Conservation (phyloP, 495 filamentous ascomycete species). For the Aspergillus sclerotioniger region DNA sequence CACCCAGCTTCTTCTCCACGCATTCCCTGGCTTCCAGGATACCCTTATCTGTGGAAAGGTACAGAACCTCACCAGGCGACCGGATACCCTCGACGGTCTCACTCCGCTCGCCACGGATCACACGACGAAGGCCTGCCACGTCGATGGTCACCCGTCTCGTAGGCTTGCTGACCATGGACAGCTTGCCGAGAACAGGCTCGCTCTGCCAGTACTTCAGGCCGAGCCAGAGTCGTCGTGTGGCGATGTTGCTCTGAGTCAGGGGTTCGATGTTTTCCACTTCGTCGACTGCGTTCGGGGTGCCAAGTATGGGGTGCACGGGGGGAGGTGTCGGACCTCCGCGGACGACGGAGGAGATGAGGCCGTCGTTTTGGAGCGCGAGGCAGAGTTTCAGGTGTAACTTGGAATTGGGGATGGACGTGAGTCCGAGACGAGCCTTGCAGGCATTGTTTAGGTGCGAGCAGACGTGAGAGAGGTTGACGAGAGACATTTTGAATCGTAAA, state of each 20-base stretch:
- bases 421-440: constrained; percentile 76
- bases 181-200: constrained; percentile 72
- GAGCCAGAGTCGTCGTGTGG: constrained; percentile 79
- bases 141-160: constrained; percentile 68
- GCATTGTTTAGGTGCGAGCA: constrained; percentile 96
- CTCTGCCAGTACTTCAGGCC: constrained; percentile 93
- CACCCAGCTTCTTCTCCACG: constrained; percentile 79
- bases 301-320: constrained; percentile 49
- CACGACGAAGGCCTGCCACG: constrained; percentile 52
- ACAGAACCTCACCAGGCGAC: constrained; percentile 79
- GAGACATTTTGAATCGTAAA: constrained; percentile 65
- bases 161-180: constrained; percentile 72
- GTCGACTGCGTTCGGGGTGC: constrained; percentile 40
- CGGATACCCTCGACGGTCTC: constrained; percentile 69
- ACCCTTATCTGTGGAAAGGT: constrained; percentile 74
- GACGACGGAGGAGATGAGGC: constrained; percentile 79
- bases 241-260: constrained; percentile 75
- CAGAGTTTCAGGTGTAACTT: constrained; percentile 76
- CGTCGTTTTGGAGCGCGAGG: constrained; percentile 75
- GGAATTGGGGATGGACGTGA: constrained; percentile 81
- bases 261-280: constrained; percentile 44
- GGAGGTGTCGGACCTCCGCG: constrained; percentile 71
- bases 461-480: constrained; percentile 74
- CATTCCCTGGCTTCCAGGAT: constrained; percentile 86
- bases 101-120: constrained; percentile 65